phyloP scores from a whole-genome alignment of 331 rosid genomes.

The Pyrus hybrid region DNA sequence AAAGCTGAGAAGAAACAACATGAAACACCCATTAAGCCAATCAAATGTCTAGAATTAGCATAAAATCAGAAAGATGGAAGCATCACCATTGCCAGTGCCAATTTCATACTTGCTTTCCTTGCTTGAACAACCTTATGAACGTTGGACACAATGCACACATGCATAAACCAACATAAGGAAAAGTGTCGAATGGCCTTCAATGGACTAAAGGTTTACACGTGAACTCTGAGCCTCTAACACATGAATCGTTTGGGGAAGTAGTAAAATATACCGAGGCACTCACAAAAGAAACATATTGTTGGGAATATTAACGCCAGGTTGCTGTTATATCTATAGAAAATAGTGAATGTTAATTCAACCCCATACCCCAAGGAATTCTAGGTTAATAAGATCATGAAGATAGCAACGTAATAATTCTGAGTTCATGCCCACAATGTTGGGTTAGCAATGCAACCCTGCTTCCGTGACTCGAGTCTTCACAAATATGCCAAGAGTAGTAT shows the following conservation, averaged over 20 bases:
- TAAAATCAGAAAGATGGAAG: background rate
- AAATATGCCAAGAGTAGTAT: background rate
- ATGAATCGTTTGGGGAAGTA: background rate
- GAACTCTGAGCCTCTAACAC: background rate
- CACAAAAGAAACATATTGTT: no score
- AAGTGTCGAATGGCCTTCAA: background rate
- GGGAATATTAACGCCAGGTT: no score
- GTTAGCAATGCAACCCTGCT: no score
- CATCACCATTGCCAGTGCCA: constrained; percentile 86
- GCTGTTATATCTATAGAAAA: no score
- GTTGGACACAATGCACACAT: constrained; percentile 58
- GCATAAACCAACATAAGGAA: constrained; percentile 18
- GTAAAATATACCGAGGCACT: background rate
- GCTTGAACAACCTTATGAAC: constrained; percentile 75
- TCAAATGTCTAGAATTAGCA: constrained; percentile 8
- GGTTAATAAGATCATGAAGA: no score
- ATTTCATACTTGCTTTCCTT: constrained; percentile 67
- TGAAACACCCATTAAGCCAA: constrained; percentile 1
- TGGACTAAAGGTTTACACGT: background rate
- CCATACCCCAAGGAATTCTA: no score
- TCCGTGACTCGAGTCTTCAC: no score
- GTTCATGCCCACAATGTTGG: no score
- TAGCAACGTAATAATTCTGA: no score
- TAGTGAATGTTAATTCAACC: no score
- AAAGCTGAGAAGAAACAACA: constrained; percentile 53